Base-by-base conservation (phyloP, 805 yeast species). In the Debaryomyces prosopidis region DNA sequence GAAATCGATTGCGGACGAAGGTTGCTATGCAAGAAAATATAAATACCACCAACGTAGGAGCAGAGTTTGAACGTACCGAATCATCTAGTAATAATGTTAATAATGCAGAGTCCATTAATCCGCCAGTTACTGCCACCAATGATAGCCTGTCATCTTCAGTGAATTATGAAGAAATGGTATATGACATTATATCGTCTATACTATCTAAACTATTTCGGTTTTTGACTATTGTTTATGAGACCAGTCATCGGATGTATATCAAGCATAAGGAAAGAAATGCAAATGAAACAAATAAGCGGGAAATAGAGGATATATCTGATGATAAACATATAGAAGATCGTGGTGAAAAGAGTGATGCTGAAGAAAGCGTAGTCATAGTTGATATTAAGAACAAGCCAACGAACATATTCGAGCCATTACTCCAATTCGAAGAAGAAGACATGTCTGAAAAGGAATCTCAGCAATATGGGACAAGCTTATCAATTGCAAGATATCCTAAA, bases 391-490 rank as follows among this genome's bases (percentile, higher is more conserved):
- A 19, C 19, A 33, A 36, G 8, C 16, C 18, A 19, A 9, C 33
- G 12, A 37, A 27, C 9, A 26, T 37, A 8, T 47, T 43, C 19
- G 44, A 32, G 16, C 17, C 44, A 9, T 36, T 42, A 9, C 35
- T 36, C 17, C 32, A 34, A 8, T 19, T 28, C 16, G 36, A 38
- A 19, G 39, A 15, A 12, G 32, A 38, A 14, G 40, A 40, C 15
- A 38, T 19, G 2, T 20, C 11, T 15, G 27, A 6, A 5, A 30
- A 17, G 2, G 36, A 19, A 14, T 27, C 43, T 10, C 14, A 19
- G n/a, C 46, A 42, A 39, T 47, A 47, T 34, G 50, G 50, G 9
- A 47, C 50, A 12, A 40, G 40, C 15, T 34, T 44, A 11, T n/a
- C 14, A 9, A 27, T 44, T 16, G 32, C 43, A 11, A 39, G 28